Percentiles rank a stretch among this genome's conserved stretches.
Conservation (phyloP, 2,329 filamentous ascomycete genomes). For the Fonsecaea nubica region DNA sequence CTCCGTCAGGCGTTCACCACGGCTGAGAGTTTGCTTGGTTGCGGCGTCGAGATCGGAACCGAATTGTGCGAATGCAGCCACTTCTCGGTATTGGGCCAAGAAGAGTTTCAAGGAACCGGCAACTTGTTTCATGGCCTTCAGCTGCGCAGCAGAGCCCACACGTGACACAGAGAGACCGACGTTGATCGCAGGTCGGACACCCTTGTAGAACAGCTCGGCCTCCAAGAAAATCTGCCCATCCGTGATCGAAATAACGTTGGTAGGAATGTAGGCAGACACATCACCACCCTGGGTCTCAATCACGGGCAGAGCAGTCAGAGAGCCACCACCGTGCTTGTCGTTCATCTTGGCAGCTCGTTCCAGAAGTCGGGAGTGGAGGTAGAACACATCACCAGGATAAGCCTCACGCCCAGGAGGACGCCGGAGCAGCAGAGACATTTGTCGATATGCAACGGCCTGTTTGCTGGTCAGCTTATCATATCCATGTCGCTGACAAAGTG, state of each 20-base stretch:
- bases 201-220: constrained; percentile 99
- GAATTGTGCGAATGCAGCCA: constrained; percentile 99
- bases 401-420: constrained; percentile 98
- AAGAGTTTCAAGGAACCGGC: constrained; percentile 99
- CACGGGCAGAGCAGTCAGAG: constrained; percentile 93
- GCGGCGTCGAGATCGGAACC: constrained; percentile 98
- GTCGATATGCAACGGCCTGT: constrained; percentile 83
- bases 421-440: constrained; percentile 98
- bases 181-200: constrained; percentile 99
- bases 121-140: constrained; percentile 99
- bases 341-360: constrained; percentile 99
- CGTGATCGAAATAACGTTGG: constrained; percentile 99
- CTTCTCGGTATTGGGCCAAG: constrained; percentile 99
- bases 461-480: no score
- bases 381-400: constrained; percentile 99
- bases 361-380: constrained; percentile 97
- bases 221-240: constrained; percentile 99
- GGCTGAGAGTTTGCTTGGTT: constrained; percentile 96
- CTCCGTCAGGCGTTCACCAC: constrained; percentile 99
- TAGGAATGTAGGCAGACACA: constrained; percentile 99
- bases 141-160: constrained; percentile 98
- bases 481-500: no score
- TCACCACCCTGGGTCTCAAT: constrained; percentile 99
- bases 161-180: constrained; percentile 99
- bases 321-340: constrained; percentile 92